These are phyloP conservation scores for Trebouxiophyceae sp. DNA, from an alignment of 163 green algal genomes.

Conservation along the genomic window DNA sequence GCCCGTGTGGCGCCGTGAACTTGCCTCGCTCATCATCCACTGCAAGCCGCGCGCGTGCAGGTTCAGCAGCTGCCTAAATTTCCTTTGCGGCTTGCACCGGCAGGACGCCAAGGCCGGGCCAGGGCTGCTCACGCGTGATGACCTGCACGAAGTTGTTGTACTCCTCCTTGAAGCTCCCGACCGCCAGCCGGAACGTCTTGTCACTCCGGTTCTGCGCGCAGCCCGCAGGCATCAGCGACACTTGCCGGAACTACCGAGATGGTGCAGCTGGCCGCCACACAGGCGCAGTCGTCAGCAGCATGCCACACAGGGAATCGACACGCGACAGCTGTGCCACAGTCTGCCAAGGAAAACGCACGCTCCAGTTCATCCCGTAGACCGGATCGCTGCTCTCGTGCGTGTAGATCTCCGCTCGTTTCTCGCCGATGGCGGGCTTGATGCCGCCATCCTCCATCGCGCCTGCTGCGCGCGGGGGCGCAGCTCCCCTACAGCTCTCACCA, in stretches of 20 bases:
- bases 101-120: too few species aligned
- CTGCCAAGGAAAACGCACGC: constrained; percentile 56
- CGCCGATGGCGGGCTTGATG: too few species aligned
- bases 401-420: constrained; percentile 96
- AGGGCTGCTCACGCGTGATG: constrained; percentile 45
- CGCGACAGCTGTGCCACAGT: neutral
- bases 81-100: neutral
- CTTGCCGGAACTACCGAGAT: neutral
- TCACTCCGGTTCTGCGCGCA: constrained; percentile 66
- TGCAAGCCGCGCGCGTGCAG: too few species aligned
- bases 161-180: constrained; percentile 88
- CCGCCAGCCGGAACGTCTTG: constrained; percentile 79
- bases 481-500: too few species aligned
- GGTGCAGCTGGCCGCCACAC: neutral
- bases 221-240: neutral
- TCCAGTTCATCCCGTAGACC: constrained; percentile 93
- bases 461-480: too few species aligned
- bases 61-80: too few species aligned
- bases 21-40: constrained; percentile 76
- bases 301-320: neutral
- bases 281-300: neutral
- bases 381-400: constrained; percentile 72
- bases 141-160: constrained; percentile 81
- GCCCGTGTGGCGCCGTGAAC: constrained; percentile 47
- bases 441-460: too few species aligned